Percentiles rank a stretch among this genome's conserved stretches.
phyloP scores from a whole-genome alignment of 768 basidiomycete genomes.

The Lactarius trivialis region DNA sequence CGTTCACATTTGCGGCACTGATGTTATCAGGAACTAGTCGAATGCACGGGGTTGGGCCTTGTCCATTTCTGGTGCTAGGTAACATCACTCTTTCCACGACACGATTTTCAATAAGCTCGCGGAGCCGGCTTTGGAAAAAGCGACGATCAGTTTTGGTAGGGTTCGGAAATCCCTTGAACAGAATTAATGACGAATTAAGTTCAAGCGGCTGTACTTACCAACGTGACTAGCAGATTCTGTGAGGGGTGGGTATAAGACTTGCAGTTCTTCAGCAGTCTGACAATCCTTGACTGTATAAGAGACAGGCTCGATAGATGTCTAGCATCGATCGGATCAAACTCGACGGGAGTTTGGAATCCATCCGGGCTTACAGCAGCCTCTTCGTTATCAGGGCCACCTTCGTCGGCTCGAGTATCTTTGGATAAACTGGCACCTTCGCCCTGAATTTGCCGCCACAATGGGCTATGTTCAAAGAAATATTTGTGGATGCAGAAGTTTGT shows the following conservation, averaged over 20 bases:
- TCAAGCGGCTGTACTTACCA: conserved; percentile 43
- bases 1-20: conserved; percentile 19
- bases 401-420: conserved; percentile 29
- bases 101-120: conserved; percentile 66
- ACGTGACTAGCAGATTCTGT: conserved; percentile 66
- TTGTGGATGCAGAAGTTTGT: conserved; percentile 76
- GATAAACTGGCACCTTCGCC: conserved; percentile 49
- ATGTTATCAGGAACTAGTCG: conserved; percentile 48
- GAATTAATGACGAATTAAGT: neutral
- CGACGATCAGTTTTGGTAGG: conserved; percentile 75
- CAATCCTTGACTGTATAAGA: conserved; percentile 61
- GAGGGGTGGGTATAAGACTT: conserved; percentile 66
- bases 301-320: conserved; percentile 71
- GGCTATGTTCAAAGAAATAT: conserved; percentile 72
- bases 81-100: conserved; percentile 71
- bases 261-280: conserved; percentile 64
- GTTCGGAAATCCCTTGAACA: conserved; percentile 60
- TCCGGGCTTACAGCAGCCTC: conserved; percentile 16
- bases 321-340: conserved; percentile 70
- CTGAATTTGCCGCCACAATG: conserved; percentile 70
- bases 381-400: conserved; percentile 34
- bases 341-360: conserved; percentile 27
- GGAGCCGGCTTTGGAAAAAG: conserved; percentile 70
- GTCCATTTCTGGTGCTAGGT: conserved; percentile 43
- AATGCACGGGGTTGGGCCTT: conserved; percentile 53